Percentiles rank a stretch among this genome's conserved stretches.
Conservation (phyloP, 1,139 yeast species). For the Spathaspora sp. region DNA sequence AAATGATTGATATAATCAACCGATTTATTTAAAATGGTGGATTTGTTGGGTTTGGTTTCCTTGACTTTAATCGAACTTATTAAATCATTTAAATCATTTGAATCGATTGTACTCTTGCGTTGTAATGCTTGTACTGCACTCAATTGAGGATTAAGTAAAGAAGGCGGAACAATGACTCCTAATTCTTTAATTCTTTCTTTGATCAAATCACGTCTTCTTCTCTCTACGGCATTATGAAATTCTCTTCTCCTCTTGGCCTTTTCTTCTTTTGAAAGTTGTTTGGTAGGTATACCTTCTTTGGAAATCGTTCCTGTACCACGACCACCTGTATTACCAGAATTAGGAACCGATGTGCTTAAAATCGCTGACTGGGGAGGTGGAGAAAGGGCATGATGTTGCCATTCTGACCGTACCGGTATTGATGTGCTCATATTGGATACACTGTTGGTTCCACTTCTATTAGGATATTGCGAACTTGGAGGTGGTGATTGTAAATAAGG, state of each 20-base stretch:
- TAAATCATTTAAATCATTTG: slow-evolving; percentile 38
- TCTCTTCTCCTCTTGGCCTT: slow-evolving; percentile 69
- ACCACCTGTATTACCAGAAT: slow-evolving; percentile 1
- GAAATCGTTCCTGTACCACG: slow-evolving; percentile 6
- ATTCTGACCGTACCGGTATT: slow-evolving; percentile 20
- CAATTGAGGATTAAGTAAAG: slow-evolving; percentile 53
- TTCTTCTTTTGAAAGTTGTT: slow-evolving; percentile 64
- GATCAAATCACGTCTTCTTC: slow-evolving; percentile 75
- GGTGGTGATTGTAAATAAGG: slow-evolving; percentile 42
- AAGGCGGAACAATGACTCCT: slow-evolving; percentile 71
- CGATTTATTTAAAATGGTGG: slow-evolving; percentile 63
- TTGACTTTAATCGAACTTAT: slow-evolving; percentile 47
- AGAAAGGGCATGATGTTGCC: slow-evolving; percentile 20
- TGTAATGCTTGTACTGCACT: slow-evolving; percentile 48
- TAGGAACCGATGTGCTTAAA: slow-evolving; percentile 15
- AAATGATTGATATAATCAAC: slow-evolving; percentile 68
- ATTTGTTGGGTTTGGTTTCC: slow-evolving; percentile 71
- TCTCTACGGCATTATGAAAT: slow-evolving; percentile 79
- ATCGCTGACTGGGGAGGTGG: slow-evolving; percentile 21
- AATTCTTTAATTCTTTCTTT: slow-evolving; percentile 74
- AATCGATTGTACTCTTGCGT: slow-evolving; percentile 33
- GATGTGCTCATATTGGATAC: slow-evolving; percentile 20
- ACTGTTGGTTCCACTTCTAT: background rate
- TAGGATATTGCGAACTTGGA: slow-evolving; percentile 11
- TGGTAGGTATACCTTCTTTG: slow-evolving; percentile 25